Evolutionary conservation across 306 rosid species (phyloP), one percentile per base, ranked within the genome.

Genomic region (Rosa chinensis): DNA sequence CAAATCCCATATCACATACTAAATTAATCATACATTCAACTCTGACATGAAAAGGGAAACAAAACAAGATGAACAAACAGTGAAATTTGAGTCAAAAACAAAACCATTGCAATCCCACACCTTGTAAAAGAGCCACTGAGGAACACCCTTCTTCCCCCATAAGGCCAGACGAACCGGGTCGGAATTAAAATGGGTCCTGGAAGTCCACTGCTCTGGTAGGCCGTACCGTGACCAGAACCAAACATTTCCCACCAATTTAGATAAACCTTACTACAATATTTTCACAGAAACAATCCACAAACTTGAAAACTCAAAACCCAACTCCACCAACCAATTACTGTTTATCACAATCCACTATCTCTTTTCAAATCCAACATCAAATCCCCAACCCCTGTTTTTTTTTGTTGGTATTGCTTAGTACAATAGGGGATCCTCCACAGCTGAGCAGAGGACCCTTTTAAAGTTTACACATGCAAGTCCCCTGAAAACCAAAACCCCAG

Each of bases 391-490:
- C 70, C 20, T 14, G 68, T 50, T 44, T 78, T 32, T 32, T 32
- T 32, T 32, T 32, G 2, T 32, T 49, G 9, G 70, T 37, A 23
- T 66, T 7, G 9, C 74, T 48, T n/a, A 42, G 44, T 52, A 83
- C 28, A 62, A 77, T 85, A 82, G 88, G 88, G 96, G 87, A 87
- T 83, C 94, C 87, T 82, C 89, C 85, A 88, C 88, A 72, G 70
- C 88, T 28, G 87, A 85, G 90, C 88, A 89, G 96, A 90, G 94
- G 94, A 89, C 86, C 91, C 96, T 88, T 85, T 32, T 62, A 88
- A 82, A 43, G 80, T 81, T 80, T 64, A 82, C 67, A 86, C 90
- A 93, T 91, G 88, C 92, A 85, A 86, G 74, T 81, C 61, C 72
- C 64, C 79, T 49, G 73, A 69, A 62, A 81, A 73, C 78, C 73